Base-by-base conservation (phyloP, 2,329 filamentous ascomycete genomes). In the Claviceps humidiphila region DNA sequence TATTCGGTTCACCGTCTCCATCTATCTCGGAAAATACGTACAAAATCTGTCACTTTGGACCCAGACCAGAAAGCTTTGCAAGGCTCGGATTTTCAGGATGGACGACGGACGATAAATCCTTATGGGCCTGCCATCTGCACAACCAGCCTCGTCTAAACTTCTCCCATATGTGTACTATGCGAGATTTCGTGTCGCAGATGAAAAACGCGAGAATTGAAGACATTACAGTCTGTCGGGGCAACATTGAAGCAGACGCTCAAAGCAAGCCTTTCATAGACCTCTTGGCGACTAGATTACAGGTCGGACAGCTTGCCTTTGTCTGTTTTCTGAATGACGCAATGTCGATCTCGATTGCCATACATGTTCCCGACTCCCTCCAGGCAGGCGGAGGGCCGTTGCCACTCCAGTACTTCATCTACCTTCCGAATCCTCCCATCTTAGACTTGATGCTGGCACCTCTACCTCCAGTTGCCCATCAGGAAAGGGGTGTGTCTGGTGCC, bases 341-440 rank as follows among this genome's bases (percentile, higher is more conserved):
- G 42, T 26, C 42, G 11, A 44, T 61, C 11, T 67, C 63, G 37
- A 69, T 64, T 49, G 55, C 76, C 17, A 49, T 77, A 4, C 43
- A 75, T 0, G 22, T 37, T 34, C 16, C 39, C 13, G 51, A 50
- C 11, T 11, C 4, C 9, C 9, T 34, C 8, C 8, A 30, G 5
- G 22, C 24, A 30, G 16, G 8, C 17, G 47, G 8, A 20, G 20
- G 16, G 22, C 22, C 7, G 20, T 22, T n/a, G 3, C n/a, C 16
- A 13, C 59, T 75, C n/a, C 60, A 58, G 4, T 73, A 71, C 54
- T 52, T 63, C 6, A 60, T 74, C 3, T 72, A 73, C 58, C 56
- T 58, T 41, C 64, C 68, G 11, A 51, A 49, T 14, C n/a, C 38
- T 13, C 22, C 38, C 22, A 57, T 63, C 9, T 53, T 55, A 2